Base-by-base conservation (phyloP, 257 asterid genomes). In the Rubia yunnanensis region DNA sequence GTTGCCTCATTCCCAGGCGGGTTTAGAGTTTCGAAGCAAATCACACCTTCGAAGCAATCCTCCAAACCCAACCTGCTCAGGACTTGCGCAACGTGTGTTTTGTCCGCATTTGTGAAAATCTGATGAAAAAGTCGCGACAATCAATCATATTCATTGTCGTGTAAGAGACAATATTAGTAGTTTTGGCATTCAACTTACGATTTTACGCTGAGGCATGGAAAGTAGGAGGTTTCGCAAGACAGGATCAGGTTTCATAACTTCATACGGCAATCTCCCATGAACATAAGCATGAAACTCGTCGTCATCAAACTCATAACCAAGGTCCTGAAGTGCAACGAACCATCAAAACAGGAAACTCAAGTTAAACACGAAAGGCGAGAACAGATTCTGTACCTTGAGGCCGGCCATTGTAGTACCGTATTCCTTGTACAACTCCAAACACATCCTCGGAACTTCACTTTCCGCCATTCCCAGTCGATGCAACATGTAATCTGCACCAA, bases 341-440 rank as follows among this genome's bases (percentile, higher is more conserved):
- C 14, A 55, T 46, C 24, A 27, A 10, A 50, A 10, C 36, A 13
- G 0, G 60, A 4, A 1, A 5, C 23, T 52, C 7, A 7, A 23
- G 28, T 53, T 36, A 2, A 13, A 15, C 22, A 7, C 7, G n/a
- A 44, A 44, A 44, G 20, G 3, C 5, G n/a, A 5, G 52, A 44
- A 0, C 8, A 8, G 6, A 15, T 44, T 15, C 22, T 20, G 30
- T 77, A 85, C 96, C 92, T 88, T 86, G 7, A 91, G 88, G 9
- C 98, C 98, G 32, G 98, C 95, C 98, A 91, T 88, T 24, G 98
- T 91, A 36, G 98, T 91, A 15, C 96, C 98, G 64, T 86, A 53
- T 78, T 91, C 91, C 73, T 77, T 83, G 79, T 91, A 91, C 77
- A 91, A 69, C 24, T 88, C 96, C 78, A 83, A 77, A 72, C 96